Percentiles rank a stretch among this genome's conserved stretches.
phyloP scores from a whole-genome alignment of 2,329 filamentous ascomycete genomes.

The Phialophora tarda region DNA sequence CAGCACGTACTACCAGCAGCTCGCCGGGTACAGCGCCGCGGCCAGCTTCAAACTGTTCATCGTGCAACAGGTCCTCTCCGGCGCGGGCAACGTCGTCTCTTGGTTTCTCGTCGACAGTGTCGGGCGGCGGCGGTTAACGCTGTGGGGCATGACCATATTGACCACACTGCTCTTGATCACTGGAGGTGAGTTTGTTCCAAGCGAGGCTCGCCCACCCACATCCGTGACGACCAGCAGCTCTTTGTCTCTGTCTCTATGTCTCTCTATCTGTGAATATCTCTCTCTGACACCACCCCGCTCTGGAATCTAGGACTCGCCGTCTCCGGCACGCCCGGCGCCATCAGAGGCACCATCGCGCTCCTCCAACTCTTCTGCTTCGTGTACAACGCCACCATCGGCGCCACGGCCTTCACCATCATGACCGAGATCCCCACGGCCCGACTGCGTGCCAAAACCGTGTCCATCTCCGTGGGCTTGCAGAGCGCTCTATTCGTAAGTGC shows the following conservation, averaged over 20 bases:
- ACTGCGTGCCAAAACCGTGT: conserved; percentile 49
- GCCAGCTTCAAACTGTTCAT: conserved; percentile 48
- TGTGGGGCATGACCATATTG: conserved; percentile 58
- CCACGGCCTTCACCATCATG: conserved; percentile 49
- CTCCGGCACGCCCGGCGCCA: conserved; percentile 16
- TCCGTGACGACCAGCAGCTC: not conserved
- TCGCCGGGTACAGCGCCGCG: conserved; percentile 45
- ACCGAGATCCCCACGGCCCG: conserved; percentile 49
- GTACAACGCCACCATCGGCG: conserved; percentile 52
- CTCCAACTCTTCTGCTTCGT: conserved; percentile 49
- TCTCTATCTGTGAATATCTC: not conserved
- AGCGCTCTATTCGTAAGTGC: conserved; percentile 27
- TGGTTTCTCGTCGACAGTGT: conserved; percentile 43
- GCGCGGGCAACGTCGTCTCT: conserved; percentile 43
- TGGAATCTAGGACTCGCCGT: conserved; percentile 40
- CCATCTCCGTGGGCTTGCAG: conserved; percentile 23
- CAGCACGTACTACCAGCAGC: conserved; percentile 55
- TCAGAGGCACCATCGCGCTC: conserved; percentile 41
- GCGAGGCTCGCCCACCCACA: not conserved
- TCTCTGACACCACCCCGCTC: not conserved
- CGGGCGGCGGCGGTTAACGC: conserved; percentile 50
- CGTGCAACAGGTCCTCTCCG: conserved; percentile 48
- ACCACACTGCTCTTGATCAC: conserved; percentile 53
- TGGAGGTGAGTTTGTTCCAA: conserved; percentile 40
- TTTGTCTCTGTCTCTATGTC: too few relatives aligned